Percentiles rank a stretch among this genome's conserved stretches.
phyloP scores from a whole-genome alignment of 805 yeast species.

The Cyberlindnera subsufficiens region DNA sequence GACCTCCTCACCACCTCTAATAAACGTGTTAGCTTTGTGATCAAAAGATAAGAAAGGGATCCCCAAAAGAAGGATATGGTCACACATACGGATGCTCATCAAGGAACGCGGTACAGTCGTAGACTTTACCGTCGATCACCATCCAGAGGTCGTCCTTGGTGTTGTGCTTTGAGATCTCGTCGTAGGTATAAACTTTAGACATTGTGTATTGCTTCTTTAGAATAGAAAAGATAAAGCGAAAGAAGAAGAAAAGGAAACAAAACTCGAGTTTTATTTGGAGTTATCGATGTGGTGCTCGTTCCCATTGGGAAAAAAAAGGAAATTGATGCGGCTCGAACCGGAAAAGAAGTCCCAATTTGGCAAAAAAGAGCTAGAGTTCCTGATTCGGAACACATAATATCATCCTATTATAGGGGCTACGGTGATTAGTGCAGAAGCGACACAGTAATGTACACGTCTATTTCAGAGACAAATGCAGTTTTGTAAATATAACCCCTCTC shows the following conservation, averaged over 20 bases:
- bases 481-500: conserved; percentile 6
- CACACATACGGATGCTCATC: conserved; percentile 52
- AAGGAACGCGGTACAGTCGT: conserved; percentile 43
- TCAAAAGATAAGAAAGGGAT: not conserved
- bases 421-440: not conserved
- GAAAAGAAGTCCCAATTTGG: conserved; percentile 1
- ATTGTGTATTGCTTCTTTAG: conserved; percentile 19
- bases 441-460: conserved; percentile 1
- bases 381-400: not conserved
- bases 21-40: conserved; percentile 14
- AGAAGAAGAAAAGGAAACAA: not conserved
- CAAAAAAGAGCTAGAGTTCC: not conserved
- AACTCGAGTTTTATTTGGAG: not conserved
- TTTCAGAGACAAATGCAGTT: not conserved
- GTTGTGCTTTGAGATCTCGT: conserved; percentile 69
- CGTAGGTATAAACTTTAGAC: conserved; percentile 52
- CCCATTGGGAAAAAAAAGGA: no score
- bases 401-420: no score
- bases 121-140: conserved; percentile 77
- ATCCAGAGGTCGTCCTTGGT: conserved; percentile 81
- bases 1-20: conserved; percentile 77
- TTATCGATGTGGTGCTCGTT: no score
- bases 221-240: not conserved
- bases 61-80: conserved; percentile 4
- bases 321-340: no score